Conservation (phyloP, 768 basidiomycete species). For the Rhizopogon rudus region DNA sequence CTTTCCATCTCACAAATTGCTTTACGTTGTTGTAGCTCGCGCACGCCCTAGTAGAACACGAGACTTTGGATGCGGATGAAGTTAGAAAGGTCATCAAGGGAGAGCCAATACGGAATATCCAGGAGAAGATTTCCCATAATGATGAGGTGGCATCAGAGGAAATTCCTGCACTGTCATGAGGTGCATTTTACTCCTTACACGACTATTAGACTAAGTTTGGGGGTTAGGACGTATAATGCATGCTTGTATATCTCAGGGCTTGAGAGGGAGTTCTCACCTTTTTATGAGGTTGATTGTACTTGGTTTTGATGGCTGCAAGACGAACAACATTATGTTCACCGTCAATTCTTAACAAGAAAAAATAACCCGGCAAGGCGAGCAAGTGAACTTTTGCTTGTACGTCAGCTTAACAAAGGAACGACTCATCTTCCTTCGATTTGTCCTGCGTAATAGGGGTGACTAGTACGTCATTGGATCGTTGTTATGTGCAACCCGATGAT, state of each 20-base stretch:
- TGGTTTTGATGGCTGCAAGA: neutral
- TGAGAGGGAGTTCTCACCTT: neutral
- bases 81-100: slow-evolving; percentile 83
- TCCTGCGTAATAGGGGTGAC: no score
- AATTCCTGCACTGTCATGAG: slow-evolving; percentile 9
- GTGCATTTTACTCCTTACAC: slow-evolving; percentile 1
- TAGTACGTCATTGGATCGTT: neutral
- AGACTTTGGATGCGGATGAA: slow-evolving; percentile 85
- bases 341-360: neutral
- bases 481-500: neutral
- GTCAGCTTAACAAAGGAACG: no score
- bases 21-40: slow-evolving; percentile 56
- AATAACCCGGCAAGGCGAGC: no score
- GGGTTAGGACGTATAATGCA: slow-evolving; percentile 10
- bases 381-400: neutral
- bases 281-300: neutral
- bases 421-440: no score
- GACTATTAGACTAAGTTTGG: slow-evolving; percentile 5
- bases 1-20: neutral
- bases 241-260: slow-evolving; percentile 7
- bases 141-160: slow-evolving; percentile 2
- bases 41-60: slow-evolving; percentile 88
- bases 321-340: no score
- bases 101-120: slow-evolving; percentile 67
- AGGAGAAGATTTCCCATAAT: slow-evolving; percentile 62